These are phyloP conservation scores for Danielozyma ontarioensis DNA, from an alignment of 805 yeast genomes.

Conservation along the genomic window DNA sequence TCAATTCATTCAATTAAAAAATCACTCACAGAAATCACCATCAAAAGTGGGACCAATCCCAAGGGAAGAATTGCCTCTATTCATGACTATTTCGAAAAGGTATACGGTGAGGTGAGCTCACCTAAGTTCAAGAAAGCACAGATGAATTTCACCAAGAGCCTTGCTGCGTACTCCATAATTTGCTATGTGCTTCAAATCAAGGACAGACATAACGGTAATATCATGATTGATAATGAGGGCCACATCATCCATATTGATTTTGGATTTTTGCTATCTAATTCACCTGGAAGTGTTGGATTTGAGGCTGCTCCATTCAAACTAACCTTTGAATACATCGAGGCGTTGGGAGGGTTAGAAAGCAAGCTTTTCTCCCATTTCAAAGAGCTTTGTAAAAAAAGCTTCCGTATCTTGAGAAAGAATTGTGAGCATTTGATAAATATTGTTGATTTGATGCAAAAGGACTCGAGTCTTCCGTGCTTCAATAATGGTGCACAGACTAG, in stretches of 20 bases:
- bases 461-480: constrained; percentile 87
- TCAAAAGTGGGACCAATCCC: constrained; percentile 61
- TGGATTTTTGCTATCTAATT: constrained; percentile 86
- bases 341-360: constrained; percentile 75
- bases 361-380: constrained; percentile 57
- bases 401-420: constrained; percentile 65
- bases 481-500: constrained; percentile 83
- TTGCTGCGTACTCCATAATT: constrained; percentile 89
- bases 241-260: constrained; percentile 94
- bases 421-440: constrained; percentile 71
- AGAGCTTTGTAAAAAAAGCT: constrained; percentile 63
- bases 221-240: constrained; percentile 94
- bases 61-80: constrained; percentile 68
- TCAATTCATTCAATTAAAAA: constrained; percentile 93
- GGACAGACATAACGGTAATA: constrained; percentile 96
- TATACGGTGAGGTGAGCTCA: constrained; percentile 63
- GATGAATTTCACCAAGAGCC: constrained; percentile 74
- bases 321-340: constrained; percentile 82
- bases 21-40: constrained; percentile 73
- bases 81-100: constrained; percentile 69
- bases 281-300: constrained; percentile 96
- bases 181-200: constrained; percentile 89
- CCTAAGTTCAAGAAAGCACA: constrained; percentile 67
- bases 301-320: constrained; percentile 97
- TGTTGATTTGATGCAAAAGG: constrained; percentile 93